phyloP scores from a whole-genome alignment of 2,329 filamentous ascomycete genomes.

The Epichloe elymi region DNA sequence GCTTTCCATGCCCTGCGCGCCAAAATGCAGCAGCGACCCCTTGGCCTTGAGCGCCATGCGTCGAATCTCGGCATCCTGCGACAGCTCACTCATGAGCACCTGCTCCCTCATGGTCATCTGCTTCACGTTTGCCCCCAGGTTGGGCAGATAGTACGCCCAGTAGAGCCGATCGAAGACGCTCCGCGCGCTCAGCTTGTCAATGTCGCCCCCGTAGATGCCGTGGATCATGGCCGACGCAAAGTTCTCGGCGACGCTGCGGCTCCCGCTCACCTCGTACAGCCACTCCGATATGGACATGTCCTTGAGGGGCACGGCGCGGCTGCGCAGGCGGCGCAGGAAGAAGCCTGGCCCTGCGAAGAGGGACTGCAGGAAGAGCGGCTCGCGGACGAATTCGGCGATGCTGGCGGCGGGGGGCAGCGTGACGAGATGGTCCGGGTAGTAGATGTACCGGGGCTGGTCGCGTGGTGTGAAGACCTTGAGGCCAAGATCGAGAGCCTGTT shows the following conservation, averaged over 20 bases:
- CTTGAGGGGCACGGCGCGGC: conserved; percentile 10
- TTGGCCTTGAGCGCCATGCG: conserved; percentile 18
- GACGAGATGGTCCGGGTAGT: conserved; percentile 65
- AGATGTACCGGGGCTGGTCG: conserved; percentile 53
- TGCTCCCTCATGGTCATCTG: conserved; percentile 19
- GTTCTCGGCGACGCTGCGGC: conserved; percentile 47
- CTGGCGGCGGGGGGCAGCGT: conserved; percentile 17
- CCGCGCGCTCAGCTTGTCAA: conserved; percentile 64
- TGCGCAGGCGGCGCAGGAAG: conserved; percentile 11
- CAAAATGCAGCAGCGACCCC: conserved; percentile 23
- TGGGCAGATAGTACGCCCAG: conserved; percentile 18
- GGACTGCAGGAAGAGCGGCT: conserved; percentile 21
- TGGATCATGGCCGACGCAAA: conserved; percentile 65
- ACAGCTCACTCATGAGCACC: conserved; percentile 15
- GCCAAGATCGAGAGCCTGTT: conserved; percentile 22
- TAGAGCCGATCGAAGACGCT: conserved; percentile 31
- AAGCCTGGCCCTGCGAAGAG: conserved; percentile 16
- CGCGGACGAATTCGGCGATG: conserved; percentile 15
- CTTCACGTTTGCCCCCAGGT: conserved; percentile 27
- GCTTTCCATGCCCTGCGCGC: conserved; percentile 46
- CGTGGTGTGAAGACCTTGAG: conserved; percentile 35
- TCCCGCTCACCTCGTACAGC: conserved; percentile 18
- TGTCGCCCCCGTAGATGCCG: conserved; percentile 86
- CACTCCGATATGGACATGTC: conserved; percentile 26
- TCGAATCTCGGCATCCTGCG: conserved; percentile 16